Evolutionary conservation across 116 monocot species (phyloP).

Genomic region (Posidonia oceanica): DNA sequence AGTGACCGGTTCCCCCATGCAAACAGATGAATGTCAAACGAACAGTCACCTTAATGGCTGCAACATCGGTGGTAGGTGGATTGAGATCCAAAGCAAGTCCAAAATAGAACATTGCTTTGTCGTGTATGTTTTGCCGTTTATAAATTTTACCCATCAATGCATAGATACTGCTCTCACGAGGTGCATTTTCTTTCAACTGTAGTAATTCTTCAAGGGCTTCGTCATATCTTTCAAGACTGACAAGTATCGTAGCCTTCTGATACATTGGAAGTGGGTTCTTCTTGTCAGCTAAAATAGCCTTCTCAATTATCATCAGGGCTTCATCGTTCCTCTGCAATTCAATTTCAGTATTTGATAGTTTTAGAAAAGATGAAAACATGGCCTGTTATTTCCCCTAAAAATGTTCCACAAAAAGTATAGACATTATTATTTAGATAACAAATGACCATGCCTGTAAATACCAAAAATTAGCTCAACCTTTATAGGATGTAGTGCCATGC

Average conservation of each 20-base stretch:
- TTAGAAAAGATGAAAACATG: background rate
- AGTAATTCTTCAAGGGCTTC: constrained; percentile 73
- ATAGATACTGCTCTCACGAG: constrained; percentile 82
- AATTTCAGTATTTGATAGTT: constrained; percentile 4
- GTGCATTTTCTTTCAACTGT: constrained; percentile 53
- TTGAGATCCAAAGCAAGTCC: constrained; percentile 87
- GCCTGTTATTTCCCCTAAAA: background rate
- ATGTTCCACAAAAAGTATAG: background rate
- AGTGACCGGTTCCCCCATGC: too few relatives aligned
- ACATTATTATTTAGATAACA: constrained; percentile 2
- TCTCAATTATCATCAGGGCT: constrained; percentile 71
- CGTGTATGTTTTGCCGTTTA: constrained; percentile 68
- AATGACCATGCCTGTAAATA: background rate
- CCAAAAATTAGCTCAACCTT: constrained; percentile 35
- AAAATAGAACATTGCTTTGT: constrained; percentile 93
- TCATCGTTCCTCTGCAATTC: constrained; percentile 63
- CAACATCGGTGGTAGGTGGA: constrained; percentile 78
- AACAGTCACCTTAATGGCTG: constrained; percentile 61
- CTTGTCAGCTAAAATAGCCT: constrained; percentile 68
- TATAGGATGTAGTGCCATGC: constrained; percentile 75
- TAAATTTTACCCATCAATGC: constrained; percentile 95
- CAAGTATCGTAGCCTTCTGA: constrained; percentile 74
- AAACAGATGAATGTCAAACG: background rate
- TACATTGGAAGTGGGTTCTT: constrained; percentile 91
- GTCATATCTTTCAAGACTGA: constrained; percentile 58